A percentile compares a stretch with the other conserved stretches of the same genome.
These are phyloP conservation scores for Fraxinus pennsylvanica DNA, from an alignment of 257 asterid species.

Conservation along the genomic window DNA sequence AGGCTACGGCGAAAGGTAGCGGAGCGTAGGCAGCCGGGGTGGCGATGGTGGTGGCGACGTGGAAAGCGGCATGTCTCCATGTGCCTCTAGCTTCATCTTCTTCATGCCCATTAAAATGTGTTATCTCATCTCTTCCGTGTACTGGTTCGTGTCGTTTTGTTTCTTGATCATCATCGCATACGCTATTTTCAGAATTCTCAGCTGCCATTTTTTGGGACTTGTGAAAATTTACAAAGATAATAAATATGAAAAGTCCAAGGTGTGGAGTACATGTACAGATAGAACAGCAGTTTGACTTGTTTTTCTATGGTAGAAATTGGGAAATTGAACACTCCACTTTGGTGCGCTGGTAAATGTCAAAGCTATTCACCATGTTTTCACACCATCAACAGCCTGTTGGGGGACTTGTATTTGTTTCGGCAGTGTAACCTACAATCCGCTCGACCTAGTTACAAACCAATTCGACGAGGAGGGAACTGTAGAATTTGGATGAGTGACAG, in stretches of 20 bases:
- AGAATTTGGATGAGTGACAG: no score
- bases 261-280: not conserved
- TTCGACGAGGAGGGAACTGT: no score
- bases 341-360: not conserved
- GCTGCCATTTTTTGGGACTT: slow-evolving; percentile 11
- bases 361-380: not conserved
- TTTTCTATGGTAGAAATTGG: not conserved
- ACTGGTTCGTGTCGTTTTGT: not conserved
- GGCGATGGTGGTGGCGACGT: slow-evolving; percentile 69
- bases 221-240: not conserved
- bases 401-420: no score
- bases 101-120: not conserved
- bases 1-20: slow-evolving; percentile 68
- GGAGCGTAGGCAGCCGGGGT: slow-evolving; percentile 78
- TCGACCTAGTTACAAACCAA: no score
- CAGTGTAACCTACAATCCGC: no score
- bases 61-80: slow-evolving; percentile 71
- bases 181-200: not conserved
- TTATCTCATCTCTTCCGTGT: not conserved
- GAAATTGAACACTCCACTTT: not conserved
- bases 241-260: not conserved
- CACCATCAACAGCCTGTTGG: not conserved
- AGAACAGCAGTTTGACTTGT: not conserved
- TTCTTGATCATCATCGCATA: not conserved
- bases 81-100: slow-evolving; percentile 41